Percentiles rank a stretch among this genome's conserved stretches.
Evolutionary conservation across 495 filamentous ascomycete genomes (phyloP).

Genomic region (Friedmanniomyces endolithicus): DNA sequence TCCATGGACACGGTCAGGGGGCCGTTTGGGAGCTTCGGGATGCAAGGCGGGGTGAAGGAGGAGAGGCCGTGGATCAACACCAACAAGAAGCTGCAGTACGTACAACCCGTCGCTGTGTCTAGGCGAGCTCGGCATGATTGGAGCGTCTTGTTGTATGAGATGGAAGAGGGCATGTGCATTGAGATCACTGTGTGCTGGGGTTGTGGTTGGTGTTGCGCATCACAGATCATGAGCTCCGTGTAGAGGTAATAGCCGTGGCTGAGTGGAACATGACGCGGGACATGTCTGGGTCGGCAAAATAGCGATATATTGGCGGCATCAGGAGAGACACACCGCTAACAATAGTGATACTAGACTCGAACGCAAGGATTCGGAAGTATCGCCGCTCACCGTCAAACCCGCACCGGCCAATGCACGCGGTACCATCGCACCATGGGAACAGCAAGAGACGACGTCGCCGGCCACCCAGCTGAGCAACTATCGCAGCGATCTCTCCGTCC

Average conservation of each 20-base stretch:
- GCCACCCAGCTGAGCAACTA: constrained; percentile 34
- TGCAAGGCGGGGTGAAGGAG: constrained; percentile 36
- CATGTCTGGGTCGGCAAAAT: background rate
- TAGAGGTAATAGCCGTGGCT: background rate
- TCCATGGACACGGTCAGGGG: constrained; percentile 48
- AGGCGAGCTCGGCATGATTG: background rate
- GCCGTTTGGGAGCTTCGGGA: constrained; percentile 29
- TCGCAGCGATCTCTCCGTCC: constrained; percentile 56
- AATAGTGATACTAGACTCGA: constrained; percentile 18
- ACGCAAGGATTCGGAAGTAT: constrained; percentile 28
- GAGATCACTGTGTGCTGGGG: background rate
- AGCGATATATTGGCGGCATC: too few relatives aligned
- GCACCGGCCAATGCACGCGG: constrained; percentile 25
- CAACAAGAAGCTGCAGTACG: constrained; percentile 29
- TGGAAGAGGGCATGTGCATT: background rate
- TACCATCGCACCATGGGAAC: constrained; percentile 31
- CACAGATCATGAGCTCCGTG: background rate
- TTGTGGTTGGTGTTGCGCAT: background rate
- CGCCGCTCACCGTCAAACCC: constrained; percentile 31
- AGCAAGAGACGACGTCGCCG: constrained; percentile 10
- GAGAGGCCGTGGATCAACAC: constrained; percentile 45
- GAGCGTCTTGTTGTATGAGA: background rate
- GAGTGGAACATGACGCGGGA: background rate
- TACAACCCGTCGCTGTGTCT: constrained; percentile 7
- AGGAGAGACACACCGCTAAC: constrained; percentile 5